phyloP scores from a whole-genome alignment of 2,329 filamentous ascomycete genomes.

The Fusarium buxicola region DNA sequence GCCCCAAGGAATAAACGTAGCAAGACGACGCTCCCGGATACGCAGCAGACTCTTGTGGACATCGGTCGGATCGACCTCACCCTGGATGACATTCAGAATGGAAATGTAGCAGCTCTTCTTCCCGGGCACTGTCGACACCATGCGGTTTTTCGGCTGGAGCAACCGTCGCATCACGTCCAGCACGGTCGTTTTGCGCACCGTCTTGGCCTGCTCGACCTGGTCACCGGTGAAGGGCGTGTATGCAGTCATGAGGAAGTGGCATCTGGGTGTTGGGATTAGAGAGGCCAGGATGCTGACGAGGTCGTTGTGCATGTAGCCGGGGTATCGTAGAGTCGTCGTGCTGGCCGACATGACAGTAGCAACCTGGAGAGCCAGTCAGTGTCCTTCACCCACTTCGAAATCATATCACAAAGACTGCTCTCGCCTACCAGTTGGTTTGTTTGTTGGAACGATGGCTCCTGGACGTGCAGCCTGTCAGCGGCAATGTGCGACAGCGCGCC shows the following conservation, averaged over 20 bases:
- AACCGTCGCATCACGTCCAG: slow-evolving; percentile 96
- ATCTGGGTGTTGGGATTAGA: slow-evolving; percentile 93
- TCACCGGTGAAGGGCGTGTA: slow-evolving; percentile 98
- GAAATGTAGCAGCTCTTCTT: slow-evolving; percentile 99
- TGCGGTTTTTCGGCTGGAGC: slow-evolving; percentile 97
- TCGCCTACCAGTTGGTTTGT: slow-evolving; percentile 88
- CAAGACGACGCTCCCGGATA: slow-evolving; percentile 92
- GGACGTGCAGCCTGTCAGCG: slow-evolving; percentile 91
- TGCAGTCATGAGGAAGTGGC: slow-evolving; percentile 98
- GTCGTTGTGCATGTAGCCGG: slow-evolving; percentile 99
- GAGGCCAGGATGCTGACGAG: slow-evolving; percentile 96
- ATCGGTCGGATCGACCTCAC: slow-evolving; percentile 97
- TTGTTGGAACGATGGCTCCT: slow-evolving; percentile 95
- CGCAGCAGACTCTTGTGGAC: slow-evolving; percentile 97
- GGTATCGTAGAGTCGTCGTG: slow-evolving; percentile 95
- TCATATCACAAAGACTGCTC: no score
- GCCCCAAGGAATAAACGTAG: slow-evolving; percentile 98
- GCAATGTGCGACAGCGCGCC: slow-evolving; percentile 93
- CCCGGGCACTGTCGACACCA: slow-evolving; percentile 95
- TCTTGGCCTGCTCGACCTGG: slow-evolving; percentile 96
- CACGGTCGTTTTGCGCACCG: slow-evolving; percentile 97
- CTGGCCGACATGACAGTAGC: slow-evolving; percentile 99
- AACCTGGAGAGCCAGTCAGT: slow-evolving; percentile 60
- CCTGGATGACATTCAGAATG: slow-evolving; percentile 98
- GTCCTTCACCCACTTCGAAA: background rate